Evolutionary conservation across 2,329 filamentous ascomycete genomes (phyloP).

Genomic region (Saccharata proteae): DNA sequence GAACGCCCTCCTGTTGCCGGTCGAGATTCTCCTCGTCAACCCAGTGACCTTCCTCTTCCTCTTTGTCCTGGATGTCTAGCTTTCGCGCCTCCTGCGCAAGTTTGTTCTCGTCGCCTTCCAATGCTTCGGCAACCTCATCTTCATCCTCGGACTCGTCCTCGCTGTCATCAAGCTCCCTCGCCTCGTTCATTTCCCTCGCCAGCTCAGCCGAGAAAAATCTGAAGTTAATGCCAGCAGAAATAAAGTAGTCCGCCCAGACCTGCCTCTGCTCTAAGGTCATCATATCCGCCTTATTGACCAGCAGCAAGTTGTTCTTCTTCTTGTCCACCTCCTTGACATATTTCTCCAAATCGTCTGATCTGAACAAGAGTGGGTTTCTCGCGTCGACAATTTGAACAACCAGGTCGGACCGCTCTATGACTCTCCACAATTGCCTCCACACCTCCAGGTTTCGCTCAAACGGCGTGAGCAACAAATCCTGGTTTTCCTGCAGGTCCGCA

Average conservation of each 20-base stretch:
- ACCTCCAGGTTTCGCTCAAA: constrained; percentile 97
- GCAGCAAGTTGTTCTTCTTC: constrained; percentile 76
- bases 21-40: constrained; percentile 27
- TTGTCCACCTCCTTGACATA: constrained; percentile 90
- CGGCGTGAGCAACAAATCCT: constrained; percentile 91
- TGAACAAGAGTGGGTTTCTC: constrained; percentile 83
- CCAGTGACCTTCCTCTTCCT: constrained; percentile 29
- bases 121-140: constrained; percentile 31
- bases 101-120: constrained; percentile 38
- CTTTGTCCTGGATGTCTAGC: constrained; percentile 32
- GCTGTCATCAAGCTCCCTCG: constrained; percentile 44
- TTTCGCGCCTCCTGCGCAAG: constrained; percentile 32
- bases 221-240: constrained; percentile 69
- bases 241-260: constrained; percentile 79
- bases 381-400: constrained; percentile 98
- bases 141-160: constrained; percentile 31
- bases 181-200: constrained; percentile 80
- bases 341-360: constrained; percentile 81
- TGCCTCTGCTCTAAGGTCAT: constrained; percentile 77
- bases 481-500: constrained; percentile 84
- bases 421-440: constrained; percentile 95
- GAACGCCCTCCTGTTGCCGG: constrained; percentile 20
- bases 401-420: constrained; percentile 91
- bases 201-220: constrained; percentile 92
- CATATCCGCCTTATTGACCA: constrained; percentile 99